phyloP scores from a whole-genome alignment of 352 stramenopile species.

The Pythium dissotocum region DNA sequence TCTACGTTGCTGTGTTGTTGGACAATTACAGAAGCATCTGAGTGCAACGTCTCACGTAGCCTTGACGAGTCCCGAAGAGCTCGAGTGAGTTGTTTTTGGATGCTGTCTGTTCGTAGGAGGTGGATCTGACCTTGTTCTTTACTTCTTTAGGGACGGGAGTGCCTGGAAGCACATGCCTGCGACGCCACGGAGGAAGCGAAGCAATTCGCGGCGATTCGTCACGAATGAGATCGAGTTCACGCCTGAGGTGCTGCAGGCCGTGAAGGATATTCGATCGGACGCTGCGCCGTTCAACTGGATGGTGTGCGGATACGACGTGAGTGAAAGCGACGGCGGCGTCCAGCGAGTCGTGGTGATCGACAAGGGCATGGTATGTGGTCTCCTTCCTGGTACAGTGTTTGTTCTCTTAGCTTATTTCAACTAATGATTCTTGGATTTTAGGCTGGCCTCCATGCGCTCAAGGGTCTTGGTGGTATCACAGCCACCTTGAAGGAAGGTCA shows the following conservation, averaged over 20 bases:
- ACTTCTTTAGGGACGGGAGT: constrained; percentile 49
- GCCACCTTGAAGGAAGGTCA: constrained; percentile 66
- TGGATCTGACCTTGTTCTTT: neutral
- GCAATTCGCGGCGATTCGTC: constrained; percentile 67
- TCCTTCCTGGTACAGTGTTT: neutral
- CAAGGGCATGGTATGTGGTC: constrained; percentile 75
- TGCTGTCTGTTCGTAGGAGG: neutral
- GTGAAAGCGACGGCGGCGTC: constrained; percentile 54
- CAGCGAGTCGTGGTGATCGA: constrained; percentile 80
- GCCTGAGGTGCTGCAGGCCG: constrained; percentile 61
- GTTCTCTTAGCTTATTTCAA: neutral
- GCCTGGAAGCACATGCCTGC: constrained; percentile 57
- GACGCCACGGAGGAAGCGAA: constrained; percentile 59
- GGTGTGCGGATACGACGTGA: constrained; percentile 76
- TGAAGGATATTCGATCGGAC: constrained; percentile 84
- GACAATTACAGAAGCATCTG: constrained; percentile 66
- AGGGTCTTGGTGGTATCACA: constrained; percentile 81
- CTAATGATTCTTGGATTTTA: constrained; percentile 19
- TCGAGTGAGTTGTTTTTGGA: constrained; percentile 46
- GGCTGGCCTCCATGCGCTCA: constrained; percentile 80
- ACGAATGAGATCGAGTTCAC: constrained; percentile 85
- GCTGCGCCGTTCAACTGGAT: constrained; percentile 83
- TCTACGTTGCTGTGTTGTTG: neutral
- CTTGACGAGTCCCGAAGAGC: constrained; percentile 71
- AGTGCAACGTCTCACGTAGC: constrained; percentile 73